A percentile compares a stretch with the other conserved stretches of the same genome.
phyloP scores from a whole-genome alignment of 2,329 filamentous ascomycete genomes.

The Diplocarpon rosae region DNA sequence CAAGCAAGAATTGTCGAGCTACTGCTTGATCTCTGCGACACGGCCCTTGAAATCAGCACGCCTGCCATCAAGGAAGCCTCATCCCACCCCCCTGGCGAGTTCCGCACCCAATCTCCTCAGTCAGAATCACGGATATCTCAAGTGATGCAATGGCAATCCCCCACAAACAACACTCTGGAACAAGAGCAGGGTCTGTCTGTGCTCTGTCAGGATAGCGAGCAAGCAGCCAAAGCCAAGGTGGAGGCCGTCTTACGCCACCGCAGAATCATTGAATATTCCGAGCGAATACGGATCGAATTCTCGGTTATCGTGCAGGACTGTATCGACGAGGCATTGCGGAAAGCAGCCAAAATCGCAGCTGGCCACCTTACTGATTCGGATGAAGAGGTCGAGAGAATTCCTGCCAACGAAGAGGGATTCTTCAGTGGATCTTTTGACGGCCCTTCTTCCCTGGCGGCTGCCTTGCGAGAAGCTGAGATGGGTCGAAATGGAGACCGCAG shows the following conservation, averaged over 20 bases:
- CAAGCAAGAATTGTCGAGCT: slow-evolving; percentile 90
- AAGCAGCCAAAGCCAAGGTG: slow-evolving; percentile 74
- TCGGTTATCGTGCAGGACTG: slow-evolving; percentile 89
- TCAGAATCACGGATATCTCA: slow-evolving; percentile 92
- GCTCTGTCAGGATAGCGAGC: slow-evolving; percentile 84
- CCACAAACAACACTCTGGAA: slow-evolving; percentile 79
- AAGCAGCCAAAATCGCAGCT: slow-evolving; percentile 78
- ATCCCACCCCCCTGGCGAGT: slow-evolving; percentile 57
- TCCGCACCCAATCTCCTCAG: slow-evolving; percentile 88
- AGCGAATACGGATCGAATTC: slow-evolving; percentile 90
- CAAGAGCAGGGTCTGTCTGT: slow-evolving; percentile 83
- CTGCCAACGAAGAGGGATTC: slow-evolving; percentile 41
- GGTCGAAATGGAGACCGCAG: slow-evolving; percentile 28
- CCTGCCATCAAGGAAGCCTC: slow-evolving; percentile 82
- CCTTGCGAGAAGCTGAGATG: slow-evolving; percentile 32
- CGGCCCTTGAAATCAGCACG: slow-evolving; percentile 85
- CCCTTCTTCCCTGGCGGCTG: slow-evolving; percentile 44
- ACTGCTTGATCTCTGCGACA: slow-evolving; percentile 90
- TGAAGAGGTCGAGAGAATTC: slow-evolving; percentile 32
- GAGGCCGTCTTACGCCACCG: slow-evolving; percentile 88
- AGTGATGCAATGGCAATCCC: slow-evolving; percentile 93
- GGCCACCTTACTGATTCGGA: slow-evolving; percentile 71
- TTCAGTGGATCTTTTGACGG: slow-evolving; percentile 44
- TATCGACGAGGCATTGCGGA: slow-evolving; percentile 81
- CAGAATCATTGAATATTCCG: slow-evolving; percentile 88